Percentiles rank a stretch among this genome's conserved stretches.
These are phyloP conservation scores for Talaromyces islandicus DNA, from an alignment of 2,329 filamentous ascomycete genomes.

Conservation along the genomic window DNA sequence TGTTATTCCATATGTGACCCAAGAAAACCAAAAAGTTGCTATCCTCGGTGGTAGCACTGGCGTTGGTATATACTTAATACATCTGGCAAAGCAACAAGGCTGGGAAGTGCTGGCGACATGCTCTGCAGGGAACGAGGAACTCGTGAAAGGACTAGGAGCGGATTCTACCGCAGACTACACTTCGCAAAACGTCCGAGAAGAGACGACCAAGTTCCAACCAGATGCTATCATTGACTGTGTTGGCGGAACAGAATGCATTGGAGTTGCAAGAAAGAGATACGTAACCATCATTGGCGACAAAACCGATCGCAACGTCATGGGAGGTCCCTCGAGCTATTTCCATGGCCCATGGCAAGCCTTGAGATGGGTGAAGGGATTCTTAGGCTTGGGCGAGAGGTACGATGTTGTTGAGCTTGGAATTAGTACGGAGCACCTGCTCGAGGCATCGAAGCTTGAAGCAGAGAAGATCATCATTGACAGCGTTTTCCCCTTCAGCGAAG, in stretches of 20 bases:
- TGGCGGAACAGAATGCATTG: not conserved
- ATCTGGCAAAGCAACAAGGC: not conserved
- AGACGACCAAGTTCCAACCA: not conserved
- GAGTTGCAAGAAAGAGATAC: not conserved
- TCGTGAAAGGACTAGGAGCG: not conserved
- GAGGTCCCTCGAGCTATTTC: not conserved
- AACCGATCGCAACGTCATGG: not conserved
- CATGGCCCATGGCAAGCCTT: not conserved
- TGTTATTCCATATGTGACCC: not conserved
- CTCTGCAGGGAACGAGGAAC: not conserved
- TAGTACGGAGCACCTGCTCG: not conserved
- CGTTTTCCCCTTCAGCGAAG: not conserved
- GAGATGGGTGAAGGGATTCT: not conserved
- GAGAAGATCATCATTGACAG: conserved; percentile 1
- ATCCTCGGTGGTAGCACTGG: not conserved
- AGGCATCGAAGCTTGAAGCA: not conserved
- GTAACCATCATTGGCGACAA: not conserved
- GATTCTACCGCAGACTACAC: not conserved
- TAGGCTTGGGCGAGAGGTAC: not conserved
- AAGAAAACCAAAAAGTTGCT: not conserved
- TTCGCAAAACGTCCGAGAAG: not conserved
- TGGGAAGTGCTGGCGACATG: not conserved
- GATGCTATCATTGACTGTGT: conserved; percentile 2
- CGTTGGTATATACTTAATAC: not conserved
- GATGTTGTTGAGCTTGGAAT: not conserved